phyloP scores from a whole-genome alignment of 139 green algal species.

The Desmodesmus armatus region DNA sequence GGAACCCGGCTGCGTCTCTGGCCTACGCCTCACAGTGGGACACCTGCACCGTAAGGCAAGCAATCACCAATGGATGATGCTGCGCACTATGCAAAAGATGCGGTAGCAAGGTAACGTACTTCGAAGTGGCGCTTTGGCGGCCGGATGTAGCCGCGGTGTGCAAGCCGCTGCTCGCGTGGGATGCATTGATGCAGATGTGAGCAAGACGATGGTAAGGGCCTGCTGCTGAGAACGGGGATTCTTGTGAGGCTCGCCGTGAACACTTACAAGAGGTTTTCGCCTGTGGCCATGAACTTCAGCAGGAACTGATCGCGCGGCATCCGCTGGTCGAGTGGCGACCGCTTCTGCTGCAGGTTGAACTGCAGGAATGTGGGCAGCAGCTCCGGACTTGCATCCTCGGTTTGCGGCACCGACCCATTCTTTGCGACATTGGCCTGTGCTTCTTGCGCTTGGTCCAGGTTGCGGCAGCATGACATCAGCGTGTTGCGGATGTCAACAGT shows the following conservation, averaged over 20 bases:
- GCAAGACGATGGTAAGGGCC: too few species aligned
- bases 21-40: not conserved
- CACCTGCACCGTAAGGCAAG: not conserved
- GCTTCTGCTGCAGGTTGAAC: not conserved
- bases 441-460: not conserved
- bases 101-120: too few species aligned
- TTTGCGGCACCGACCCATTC: not conserved
- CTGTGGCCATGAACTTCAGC: not conserved
- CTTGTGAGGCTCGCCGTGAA: too few species aligned
- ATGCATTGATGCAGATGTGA: too few species aligned
- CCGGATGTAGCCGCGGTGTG: too few species aligned
- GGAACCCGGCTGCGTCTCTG: not conserved
- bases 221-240: too few species aligned
- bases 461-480: constrained; percentile 44
- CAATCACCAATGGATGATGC: not conserved
- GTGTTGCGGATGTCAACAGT: constrained; percentile 47
- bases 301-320: not conserved
- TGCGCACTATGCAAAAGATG: too few species aligned
- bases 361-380: constrained; percentile 26
- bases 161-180: too few species aligned
- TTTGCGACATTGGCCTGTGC: too few species aligned
- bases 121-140: too few species aligned
- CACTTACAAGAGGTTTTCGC: constrained; percentile 18
- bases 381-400: too few species aligned
- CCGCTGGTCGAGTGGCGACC: not conserved